Percentiles rank a stretch among this genome's conserved stretches.
These are phyloP conservation scores for Macrophomina tecta DNA, from an alignment of 2,329 filamentous ascomycete genomes.

Conservation along the genomic window DNA sequence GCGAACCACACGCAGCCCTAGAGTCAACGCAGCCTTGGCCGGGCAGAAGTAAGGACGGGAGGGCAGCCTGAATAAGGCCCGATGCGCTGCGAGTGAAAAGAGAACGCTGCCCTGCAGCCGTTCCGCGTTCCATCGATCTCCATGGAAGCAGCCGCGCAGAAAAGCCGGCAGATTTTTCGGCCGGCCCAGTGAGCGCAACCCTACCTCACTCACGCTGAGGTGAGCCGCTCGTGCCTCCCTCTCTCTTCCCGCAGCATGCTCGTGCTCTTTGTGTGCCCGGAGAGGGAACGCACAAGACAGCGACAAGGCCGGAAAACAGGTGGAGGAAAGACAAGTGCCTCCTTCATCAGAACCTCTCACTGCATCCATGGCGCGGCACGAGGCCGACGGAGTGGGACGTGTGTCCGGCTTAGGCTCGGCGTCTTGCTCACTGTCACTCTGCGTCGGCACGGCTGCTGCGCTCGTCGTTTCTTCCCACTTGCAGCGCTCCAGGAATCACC, in stretches of 20 bases:
- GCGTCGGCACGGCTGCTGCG: not conserved
- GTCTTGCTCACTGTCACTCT: not conserved
- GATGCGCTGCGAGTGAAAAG: constrained; percentile 2
- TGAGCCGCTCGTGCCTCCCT: not conserved
- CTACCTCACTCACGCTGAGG: not conserved
- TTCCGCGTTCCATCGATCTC: not conserved
- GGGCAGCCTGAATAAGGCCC: not conserved
- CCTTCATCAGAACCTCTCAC: not conserved
- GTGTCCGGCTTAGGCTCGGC: not conserved
- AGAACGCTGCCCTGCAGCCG: not conserved
- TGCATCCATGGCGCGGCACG: not conserved
- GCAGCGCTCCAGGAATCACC: no score
- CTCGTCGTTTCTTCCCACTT: not conserved
- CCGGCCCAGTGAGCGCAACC: not conserved
- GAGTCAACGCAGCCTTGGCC: not conserved
- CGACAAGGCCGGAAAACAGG: not conserved
- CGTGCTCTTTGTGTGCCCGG: not conserved
- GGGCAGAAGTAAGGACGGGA: not conserved
- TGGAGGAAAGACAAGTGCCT: not conserved
- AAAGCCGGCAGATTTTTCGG: constrained; percentile 6
- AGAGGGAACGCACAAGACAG: no score
- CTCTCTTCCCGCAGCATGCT: not conserved
- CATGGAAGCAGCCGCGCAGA: not conserved
- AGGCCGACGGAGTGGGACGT: not conserved
- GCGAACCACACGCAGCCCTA: constrained; percentile 18